Percentiles rank a stretch among this genome's conserved stretches.
Evolutionary conservation across 495 filamentous ascomycete species (phyloP).

Genomic region (Letharia columbiana): DNA sequence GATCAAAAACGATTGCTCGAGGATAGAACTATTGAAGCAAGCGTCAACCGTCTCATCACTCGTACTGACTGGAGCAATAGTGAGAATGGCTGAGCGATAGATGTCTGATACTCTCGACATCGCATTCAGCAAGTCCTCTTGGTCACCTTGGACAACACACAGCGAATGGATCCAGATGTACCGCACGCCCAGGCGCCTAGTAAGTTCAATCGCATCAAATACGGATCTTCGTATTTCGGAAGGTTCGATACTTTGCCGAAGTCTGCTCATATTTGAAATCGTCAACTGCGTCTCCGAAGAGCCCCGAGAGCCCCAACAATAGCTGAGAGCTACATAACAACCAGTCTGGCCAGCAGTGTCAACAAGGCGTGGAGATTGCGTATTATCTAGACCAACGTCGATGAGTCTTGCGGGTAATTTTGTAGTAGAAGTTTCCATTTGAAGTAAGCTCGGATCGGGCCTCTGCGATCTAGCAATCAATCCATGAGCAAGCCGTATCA

Average conservation of each 20-base stretch:
- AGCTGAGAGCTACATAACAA: background rate
- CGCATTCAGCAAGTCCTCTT: background rate
- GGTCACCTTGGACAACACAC: background rate
- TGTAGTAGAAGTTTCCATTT: background rate
- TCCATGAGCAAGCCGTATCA: background rate
- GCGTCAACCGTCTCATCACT: background rate
- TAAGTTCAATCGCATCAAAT: background rate
- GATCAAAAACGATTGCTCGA: background rate
- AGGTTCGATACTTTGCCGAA: background rate
- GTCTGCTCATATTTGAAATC: background rate
- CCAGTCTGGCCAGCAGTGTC: background rate
- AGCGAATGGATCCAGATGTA: background rate
- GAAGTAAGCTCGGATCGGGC: background rate
- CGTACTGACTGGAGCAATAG: background rate
- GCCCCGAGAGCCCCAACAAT: background rate
- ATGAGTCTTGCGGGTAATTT: background rate
- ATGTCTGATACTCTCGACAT: background rate
- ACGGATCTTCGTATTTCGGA: background rate
- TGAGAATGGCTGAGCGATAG: background rate
- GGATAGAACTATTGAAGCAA: background rate
- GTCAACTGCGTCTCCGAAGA: background rate
- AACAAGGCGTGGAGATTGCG: background rate
- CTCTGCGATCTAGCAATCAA: slow-evolving; percentile 1
- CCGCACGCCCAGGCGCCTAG: background rate
- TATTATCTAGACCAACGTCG: background rate